These are phyloP conservation scores for Epicoccum nigrum DNA, from an alignment of 2,329 filamentous ascomycete genomes.

Conservation along the genomic window DNA sequence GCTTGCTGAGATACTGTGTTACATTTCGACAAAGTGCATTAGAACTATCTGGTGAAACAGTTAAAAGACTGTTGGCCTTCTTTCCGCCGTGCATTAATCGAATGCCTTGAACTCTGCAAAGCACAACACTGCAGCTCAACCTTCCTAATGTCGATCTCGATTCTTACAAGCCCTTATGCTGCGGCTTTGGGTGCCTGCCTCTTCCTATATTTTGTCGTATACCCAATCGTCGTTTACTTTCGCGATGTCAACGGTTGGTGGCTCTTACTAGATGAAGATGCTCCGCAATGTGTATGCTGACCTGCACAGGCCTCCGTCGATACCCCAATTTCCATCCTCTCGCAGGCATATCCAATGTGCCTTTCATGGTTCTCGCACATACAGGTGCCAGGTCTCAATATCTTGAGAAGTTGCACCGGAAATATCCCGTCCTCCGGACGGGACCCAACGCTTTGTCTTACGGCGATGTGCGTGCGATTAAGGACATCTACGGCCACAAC, in stretches of 20 bases:
- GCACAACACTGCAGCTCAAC: conserved; percentile 1
- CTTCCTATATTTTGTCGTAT: conserved; percentile 49
- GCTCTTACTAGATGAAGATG: no score
- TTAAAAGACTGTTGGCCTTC: conserved; percentile 17
- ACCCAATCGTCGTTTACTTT: conserved; percentile 53
- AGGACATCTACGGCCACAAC: conserved; percentile 60
- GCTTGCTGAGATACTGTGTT: conserved; percentile 11
- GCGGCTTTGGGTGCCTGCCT: conserved; percentile 28
- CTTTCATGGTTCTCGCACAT: conserved; percentile 56
- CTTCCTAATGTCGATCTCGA: conserved; percentile 20
- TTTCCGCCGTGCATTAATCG: conserved; percentile 2
- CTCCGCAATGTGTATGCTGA: background rate
- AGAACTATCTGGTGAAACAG: conserved; percentile 5
- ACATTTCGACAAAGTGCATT: conserved; percentile 1
- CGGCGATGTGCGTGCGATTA: conserved; percentile 48
- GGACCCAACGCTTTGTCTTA: conserved; percentile 43
- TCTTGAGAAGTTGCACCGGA: conserved; percentile 55
- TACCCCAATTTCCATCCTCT: conserved; percentile 56
- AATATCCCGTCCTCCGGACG: conserved; percentile 50
- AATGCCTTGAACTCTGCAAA: background rate
- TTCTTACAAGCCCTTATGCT: conserved; percentile 31
- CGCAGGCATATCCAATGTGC: conserved; percentile 55
- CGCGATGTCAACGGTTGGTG: conserved; percentile 52
- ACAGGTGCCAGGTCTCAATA: conserved; percentile 53
- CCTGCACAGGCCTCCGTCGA: conserved; percentile 50